These are phyloP conservation scores for Metrosideros polymorpha DNA, from an alignment of 441 rosid species.

Conservation along the genomic window DNA sequence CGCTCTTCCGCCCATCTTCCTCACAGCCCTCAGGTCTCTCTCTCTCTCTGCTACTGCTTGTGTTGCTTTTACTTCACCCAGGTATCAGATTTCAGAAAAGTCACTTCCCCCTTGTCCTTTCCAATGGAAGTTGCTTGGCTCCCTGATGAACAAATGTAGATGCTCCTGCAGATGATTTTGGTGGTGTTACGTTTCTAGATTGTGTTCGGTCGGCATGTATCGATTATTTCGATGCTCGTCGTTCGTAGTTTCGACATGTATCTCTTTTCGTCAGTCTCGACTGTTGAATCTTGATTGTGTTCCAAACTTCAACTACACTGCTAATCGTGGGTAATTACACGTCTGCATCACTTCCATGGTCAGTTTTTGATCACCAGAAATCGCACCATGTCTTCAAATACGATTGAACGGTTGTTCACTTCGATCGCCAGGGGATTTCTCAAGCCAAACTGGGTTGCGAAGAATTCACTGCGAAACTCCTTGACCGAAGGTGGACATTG, in stretches of 20 bases:
- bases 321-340: not conserved
- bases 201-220: not conserved
- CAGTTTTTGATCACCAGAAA: not conserved
- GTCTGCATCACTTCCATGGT: not conserved
- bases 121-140: not conserved
- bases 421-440: constrained; percentile 17
- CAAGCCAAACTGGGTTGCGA: constrained; percentile 16
- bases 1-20: not conserved
- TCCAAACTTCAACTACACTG: not conserved
- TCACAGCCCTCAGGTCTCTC: not conserved
- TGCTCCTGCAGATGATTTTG: not conserved
- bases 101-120: not conserved
- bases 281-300: not conserved
- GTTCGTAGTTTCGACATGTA: too few relatives aligned
- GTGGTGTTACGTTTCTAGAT: not conserved
- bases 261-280: not conserved
- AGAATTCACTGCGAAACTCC: constrained; percentile 34
- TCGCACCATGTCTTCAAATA: not conserved
- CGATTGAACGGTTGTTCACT: not conserved
- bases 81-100: not conserved
- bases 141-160: not conserved
- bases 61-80: not conserved
- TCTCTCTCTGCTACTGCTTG: not conserved
- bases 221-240: not conserved
- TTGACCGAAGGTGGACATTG: constrained; percentile 64